Evolutionary conservation across 2,329 filamentous ascomycete genomes (phyloP), one percentile per base, ranked within the genome.

Genomic region (Massarina eburnea): DNA sequence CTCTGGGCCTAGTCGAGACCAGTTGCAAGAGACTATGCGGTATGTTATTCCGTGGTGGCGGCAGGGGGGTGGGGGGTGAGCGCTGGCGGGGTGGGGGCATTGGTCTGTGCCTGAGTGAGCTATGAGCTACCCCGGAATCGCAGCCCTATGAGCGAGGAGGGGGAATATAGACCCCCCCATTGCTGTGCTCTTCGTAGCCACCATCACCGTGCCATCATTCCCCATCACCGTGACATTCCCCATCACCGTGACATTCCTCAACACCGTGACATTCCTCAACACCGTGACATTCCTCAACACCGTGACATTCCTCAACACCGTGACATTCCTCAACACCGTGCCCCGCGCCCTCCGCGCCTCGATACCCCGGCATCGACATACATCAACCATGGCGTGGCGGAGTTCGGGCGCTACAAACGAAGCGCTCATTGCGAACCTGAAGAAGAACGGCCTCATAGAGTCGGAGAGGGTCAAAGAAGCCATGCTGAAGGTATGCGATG

Each of bases 311-410:
- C 21, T 35, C 29, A 26, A 26, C 24, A 7, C 24, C 24, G 12
- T 7, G 12, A 12, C 24, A 26, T 7, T 26, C 24, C 24, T 26
- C 24, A 7, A 26, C 24, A 26, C 12, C 7, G 4, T 19, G 34
- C 18, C 20, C 7, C 59, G 57, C 54, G 46, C 52, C 45, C 32
- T 48, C 24, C 51, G 60, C 48, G 55, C 52, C 22, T 41, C 47
- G 38, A 27, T 38, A 33, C 45, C 39, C 12, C 18, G 45, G 14
- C 43, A 30, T 4, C 45, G 50, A 53, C 29, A n/a, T 22, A 19
- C 39, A 10, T 44, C 55, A 55, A 78, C 52, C 48, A 97, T 99
- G 94, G 91, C 92, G 48, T 99, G 94, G 94, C 82, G 83, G 56
- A 90, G 88, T 70, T 88, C 86, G 6, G 92, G 90, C 49, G 73